Percentiles rank a stretch among this genome's conserved stretches.
Evolutionary conservation across 1,284 basidiomycete species (phyloP).

Genomic region (Xerocomus nothofagi): DNA sequence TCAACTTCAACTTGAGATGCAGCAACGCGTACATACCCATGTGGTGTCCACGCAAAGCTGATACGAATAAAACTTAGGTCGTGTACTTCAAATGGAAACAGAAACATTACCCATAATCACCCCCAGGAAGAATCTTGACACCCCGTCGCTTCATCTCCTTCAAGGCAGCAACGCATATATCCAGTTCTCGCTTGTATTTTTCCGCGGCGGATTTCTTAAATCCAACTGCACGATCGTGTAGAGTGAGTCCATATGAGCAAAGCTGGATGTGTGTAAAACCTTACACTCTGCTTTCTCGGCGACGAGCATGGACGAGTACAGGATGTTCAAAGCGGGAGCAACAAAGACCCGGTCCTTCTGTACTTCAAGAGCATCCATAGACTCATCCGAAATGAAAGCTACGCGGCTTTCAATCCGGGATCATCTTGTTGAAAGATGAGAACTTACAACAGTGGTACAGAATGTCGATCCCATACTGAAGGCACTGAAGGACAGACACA

Average conservation of each 20-base stretch:
- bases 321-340: constrained; percentile 35
- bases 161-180: constrained; percentile 35
- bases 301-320: constrained; percentile 30
- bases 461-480: constrained; percentile 37
- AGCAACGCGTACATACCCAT: constrained; percentile 21
- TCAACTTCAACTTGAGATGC: background rate
- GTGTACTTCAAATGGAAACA: background rate
- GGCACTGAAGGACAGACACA: constrained; percentile 28
- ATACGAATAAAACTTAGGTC: constrained; percentile 1
- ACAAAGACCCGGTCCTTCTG: constrained; percentile 36
- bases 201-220: constrained; percentile 21
- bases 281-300: constrained; percentile 28
- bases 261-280: background rate
- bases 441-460: constrained; percentile 30
- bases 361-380: constrained; percentile 35
- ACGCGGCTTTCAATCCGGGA: background rate
- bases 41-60: constrained; percentile 39
- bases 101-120: constrained; percentile 32
- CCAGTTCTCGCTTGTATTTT: constrained; percentile 32
- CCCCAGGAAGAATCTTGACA: constrained; percentile 34
- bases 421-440: background rate
- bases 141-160: constrained; percentile 37
- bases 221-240: constrained; percentile 16
- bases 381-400: constrained; percentile 37
- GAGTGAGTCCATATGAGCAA: background rate